Evolutionary conservation across 176 grass and related monocot genomes (phyloP).

Genomic region (Oryza coarctata): DNA sequence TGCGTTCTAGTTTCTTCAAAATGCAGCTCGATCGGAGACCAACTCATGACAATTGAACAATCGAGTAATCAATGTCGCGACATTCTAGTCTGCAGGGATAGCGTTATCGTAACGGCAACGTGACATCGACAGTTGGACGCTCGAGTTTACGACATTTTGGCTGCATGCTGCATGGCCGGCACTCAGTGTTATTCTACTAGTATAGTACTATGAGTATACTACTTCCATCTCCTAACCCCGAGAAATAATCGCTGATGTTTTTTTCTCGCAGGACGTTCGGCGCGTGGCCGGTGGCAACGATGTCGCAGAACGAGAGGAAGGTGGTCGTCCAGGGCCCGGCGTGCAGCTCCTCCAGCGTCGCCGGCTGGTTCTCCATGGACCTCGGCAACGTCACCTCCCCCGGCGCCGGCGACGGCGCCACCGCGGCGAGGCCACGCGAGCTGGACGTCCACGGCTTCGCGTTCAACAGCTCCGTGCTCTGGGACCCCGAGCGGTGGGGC

Average conservation of each 20-base stretch:
- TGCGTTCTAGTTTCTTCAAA: not conserved
- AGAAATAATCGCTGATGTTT: not conserved
- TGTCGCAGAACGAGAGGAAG: constrained; percentile 55
- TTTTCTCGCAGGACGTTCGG: constrained; percentile 78
- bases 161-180: not conserved
- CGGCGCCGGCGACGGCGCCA: not conserved
- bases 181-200: not conserved
- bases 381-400: constrained; percentile 16
- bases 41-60: not conserved
- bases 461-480: constrained; percentile 90
- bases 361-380: constrained; percentile 83
- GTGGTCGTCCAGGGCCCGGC: constrained; percentile 75
- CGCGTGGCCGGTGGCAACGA: constrained; percentile 83
- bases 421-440: constrained; percentile 17
- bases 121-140: constrained; percentile 5
- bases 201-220: too few relatives aligned
- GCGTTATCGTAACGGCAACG: not conserved
- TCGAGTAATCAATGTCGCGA: not conserved
- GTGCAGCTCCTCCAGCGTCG: constrained; percentile 65
- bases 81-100: not conserved
- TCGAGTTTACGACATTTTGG: not conserved
- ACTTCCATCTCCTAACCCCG: not conserved
- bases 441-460: constrained; percentile 66
- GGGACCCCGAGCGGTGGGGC: constrained; percentile 94
- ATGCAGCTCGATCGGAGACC: not conserved